Evolutionary conservation across 768 basidiomycete genomes (phyloP), one percentile per base, ranked within the genome.

Genomic region (Ephemerocybe angulata): DNA sequence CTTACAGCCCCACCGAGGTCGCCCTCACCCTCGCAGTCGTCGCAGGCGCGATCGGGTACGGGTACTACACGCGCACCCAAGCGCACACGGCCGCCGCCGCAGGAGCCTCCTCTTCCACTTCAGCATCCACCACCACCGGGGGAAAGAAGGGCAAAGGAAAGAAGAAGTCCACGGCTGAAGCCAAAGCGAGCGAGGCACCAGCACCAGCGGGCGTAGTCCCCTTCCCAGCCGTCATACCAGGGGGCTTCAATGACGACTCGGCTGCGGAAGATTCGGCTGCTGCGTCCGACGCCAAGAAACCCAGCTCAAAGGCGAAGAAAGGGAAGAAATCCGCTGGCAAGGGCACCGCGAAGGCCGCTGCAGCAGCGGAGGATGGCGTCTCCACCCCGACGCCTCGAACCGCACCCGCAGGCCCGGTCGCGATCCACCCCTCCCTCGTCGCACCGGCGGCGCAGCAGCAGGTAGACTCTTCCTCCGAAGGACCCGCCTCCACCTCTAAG

Each of bases 1-100:
- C 55, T 50, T 62, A 43, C 55, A 49, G 81, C 12, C 65, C 75
- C 19, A 52, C 74, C 21, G 74, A 80, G 59, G 57, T 67, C 38
- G 66, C 72, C 27, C 27, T 76, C 40, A 71, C 76, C 13, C 64
- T 67, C 25, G 65, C 68, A 28, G 69, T 76, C 42, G 66, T 79
- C 38, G 71, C 70, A 41, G 74, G 75, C 50, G 72, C 74, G 17
- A 64, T 78, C 42, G 75, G 71, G 3, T 60, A 75, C 21, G 74
- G 75, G 25, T 77, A 78, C 59, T 57, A 67, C 43, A 56, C 37
- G 15, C 48, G 48, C 13, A 50, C 30, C 49, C 31, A 35, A 31
- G 11, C 46, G 37, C 35, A 30, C 29, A 15, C 35, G 19, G 6
- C 21, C 37, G 21, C 19, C 40, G 42, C 40, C 22, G n/a, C 38